phyloP scores from a whole-genome alignment of 2,329 filamentous ascomycete genomes.

The Taxawa tesnikishii region DNA sequence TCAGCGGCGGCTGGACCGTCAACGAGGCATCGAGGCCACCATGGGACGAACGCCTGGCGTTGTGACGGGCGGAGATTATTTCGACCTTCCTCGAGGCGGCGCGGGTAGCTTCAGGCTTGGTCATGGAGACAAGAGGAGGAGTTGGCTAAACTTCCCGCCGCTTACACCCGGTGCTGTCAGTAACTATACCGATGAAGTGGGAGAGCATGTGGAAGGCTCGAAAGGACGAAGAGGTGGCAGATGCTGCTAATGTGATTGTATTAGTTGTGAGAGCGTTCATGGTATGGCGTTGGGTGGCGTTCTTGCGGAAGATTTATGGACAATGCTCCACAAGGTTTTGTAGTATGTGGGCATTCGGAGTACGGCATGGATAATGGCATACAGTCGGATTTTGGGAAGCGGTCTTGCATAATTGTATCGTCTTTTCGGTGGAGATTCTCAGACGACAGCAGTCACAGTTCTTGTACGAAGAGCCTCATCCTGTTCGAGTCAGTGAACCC shows the following conservation, averaged over 20 bases:
- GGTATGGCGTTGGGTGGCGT: no score
- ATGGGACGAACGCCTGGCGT: constrained; percentile 32
- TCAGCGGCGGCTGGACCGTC: constrained; percentile 41
- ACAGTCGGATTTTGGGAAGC: no score
- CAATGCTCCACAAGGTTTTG: no score
- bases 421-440: no score
- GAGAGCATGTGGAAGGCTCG: constrained; percentile 1
- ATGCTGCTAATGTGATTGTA: constrained; percentile 2
- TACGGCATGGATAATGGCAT: no score
- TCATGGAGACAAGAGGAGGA: constrained; percentile 49
- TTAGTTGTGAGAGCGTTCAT: no score
- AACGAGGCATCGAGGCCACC: constrained; percentile 30
- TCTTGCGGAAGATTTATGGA: no score
- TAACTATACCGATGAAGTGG: neutral
- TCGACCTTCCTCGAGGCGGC: constrained; percentile 33
- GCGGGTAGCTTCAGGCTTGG: constrained; percentile 49
- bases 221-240: constrained; percentile 2
- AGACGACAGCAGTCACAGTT: no score
- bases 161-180: constrained; percentile 4
- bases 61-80: constrained; percentile 28
- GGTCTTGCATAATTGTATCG: no score
- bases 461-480: no score
- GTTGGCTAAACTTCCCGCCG: constrained; percentile 43
- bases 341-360: no score
- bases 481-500: no score